A percentile compares a stretch with the other conserved stretches of the same genome.
Evolutionary conservation across 345 rosid species (phyloP).

Genomic region (Salix dunnii): DNA sequence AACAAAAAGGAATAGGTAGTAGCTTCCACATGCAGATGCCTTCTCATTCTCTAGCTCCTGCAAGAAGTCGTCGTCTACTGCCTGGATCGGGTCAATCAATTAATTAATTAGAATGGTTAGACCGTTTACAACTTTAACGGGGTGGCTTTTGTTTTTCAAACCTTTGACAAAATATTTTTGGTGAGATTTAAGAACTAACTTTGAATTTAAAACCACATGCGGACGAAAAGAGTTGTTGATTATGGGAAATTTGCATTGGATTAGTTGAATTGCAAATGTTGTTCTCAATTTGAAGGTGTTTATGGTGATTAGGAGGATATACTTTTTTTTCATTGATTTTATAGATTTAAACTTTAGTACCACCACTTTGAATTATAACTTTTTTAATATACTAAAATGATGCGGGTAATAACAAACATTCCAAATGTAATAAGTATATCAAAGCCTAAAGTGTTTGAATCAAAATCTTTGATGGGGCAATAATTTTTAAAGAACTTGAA

Average conservation of each 20-base stretch:
- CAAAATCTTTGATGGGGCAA: no score
- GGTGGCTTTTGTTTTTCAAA: not conserved
- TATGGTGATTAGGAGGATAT: no score
- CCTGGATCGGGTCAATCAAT: not conserved
- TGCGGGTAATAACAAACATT: no score
- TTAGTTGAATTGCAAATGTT: not conserved
- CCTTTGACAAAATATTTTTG: not conserved
- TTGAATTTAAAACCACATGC: conserved; percentile 9
- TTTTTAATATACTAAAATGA: no score
- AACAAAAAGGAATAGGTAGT: not conserved
- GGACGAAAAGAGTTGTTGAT: conserved; percentile 2
- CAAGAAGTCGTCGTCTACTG: not conserved
- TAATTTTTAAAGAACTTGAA: no score
- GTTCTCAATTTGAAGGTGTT: no score
- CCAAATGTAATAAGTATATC: accelerated
- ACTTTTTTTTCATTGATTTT: no score
- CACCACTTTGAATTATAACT: no score
- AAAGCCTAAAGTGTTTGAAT: no score
- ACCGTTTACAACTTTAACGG: not conserved
- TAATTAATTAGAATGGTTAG: not conserved
- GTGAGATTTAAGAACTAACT: conserved; percentile 3
- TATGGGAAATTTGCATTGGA: not conserved
- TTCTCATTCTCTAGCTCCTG: not conserved
- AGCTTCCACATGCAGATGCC: not conserved
- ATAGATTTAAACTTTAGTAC: no score